Evolutionary conservation across 441 rosid genomes (phyloP).

Genomic region (Kokia cookei): DNA sequence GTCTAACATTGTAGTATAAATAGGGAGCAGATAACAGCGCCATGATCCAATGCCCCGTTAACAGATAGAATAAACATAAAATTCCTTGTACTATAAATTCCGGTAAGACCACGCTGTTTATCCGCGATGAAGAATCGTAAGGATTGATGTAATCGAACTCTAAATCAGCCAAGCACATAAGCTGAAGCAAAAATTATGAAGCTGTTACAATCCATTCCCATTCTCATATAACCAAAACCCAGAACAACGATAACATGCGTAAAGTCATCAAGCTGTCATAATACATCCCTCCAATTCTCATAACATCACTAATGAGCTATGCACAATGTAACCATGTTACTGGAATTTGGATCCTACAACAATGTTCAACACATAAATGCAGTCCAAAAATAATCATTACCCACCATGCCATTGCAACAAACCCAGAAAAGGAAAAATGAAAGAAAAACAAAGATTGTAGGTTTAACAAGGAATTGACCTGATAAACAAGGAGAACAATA

Average conservation of each 20-base stretch:
- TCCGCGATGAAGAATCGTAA: constrained; percentile 78
- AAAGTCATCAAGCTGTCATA: too few species aligned
- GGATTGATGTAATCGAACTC: constrained; percentile 98
- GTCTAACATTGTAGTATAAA: constrained; percentile 73
- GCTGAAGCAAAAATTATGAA: constrained; percentile 42
- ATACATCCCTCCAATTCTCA: too few species aligned
- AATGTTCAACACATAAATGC: background rate
- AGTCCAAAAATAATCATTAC: background rate
- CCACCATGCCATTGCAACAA: background rate
- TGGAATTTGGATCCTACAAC: background rate
- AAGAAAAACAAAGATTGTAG: background rate
- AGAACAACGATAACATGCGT: background rate
- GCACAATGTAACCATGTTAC: background rate
- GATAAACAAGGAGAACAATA: constrained; percentile 68
- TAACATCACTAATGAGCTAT: background rate
- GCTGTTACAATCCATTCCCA: background rate
- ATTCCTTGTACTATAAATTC: constrained; percentile 71
- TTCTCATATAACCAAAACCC: background rate
- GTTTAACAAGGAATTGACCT: constrained; percentile 40
- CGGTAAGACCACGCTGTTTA: constrained; percentile 68
- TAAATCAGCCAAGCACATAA: constrained; percentile 89
- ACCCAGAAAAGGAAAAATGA: background rate
- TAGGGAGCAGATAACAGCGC: constrained; percentile 40
- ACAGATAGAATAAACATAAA: constrained; percentile 28
- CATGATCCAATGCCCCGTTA: background rate